phyloP scores from a whole-genome alignment of 2,329 filamentous ascomycete species.

The Arthrocladium fulminans region DNA sequence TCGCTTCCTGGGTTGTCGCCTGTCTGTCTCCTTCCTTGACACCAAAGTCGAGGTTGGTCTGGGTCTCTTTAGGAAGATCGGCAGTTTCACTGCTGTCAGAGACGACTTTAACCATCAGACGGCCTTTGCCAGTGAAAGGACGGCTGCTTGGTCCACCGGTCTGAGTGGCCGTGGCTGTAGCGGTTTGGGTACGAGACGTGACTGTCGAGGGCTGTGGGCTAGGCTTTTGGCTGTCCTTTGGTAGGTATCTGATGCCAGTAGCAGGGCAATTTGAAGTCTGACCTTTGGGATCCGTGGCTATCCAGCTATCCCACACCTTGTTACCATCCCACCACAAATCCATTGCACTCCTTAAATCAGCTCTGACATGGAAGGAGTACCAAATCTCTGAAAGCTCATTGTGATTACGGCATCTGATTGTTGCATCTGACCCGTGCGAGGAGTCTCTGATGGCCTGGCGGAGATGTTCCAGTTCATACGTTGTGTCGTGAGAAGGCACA shows the following conservation, averaged over 20 bases:
- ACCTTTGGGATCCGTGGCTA: slow-evolving; percentile 36
- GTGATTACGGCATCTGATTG: slow-evolving; percentile 50
- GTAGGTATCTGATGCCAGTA: slow-evolving; percentile 55
- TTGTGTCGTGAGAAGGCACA: slow-evolving; percentile 42
- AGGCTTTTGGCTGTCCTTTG: slow-evolving; percentile 38
- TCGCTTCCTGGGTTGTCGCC: slow-evolving; percentile 26
- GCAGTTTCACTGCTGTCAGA: not conserved
- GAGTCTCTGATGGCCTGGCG: slow-evolving; percentile 49
- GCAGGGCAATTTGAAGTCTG: slow-evolving; percentile 54
- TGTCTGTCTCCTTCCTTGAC: not conserved
- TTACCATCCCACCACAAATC: slow-evolving; percentile 39
- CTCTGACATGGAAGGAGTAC: slow-evolving; percentile 56
- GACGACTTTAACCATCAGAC: slow-evolving; percentile 43
- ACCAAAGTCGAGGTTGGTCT: not conserved
- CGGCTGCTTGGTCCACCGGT: slow-evolving; percentile 29
- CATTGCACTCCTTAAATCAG: slow-evolving; percentile 31
- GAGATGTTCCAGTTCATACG: slow-evolving; percentile 53
- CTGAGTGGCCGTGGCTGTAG: slow-evolving; percentile 27
- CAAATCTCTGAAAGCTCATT: slow-evolving; percentile 46
- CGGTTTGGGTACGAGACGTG: slow-evolving; percentile 28
- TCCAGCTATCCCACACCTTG: slow-evolving; percentile 38
- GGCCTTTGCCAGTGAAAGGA: slow-evolving; percentile 51
- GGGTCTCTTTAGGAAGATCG: not conserved
- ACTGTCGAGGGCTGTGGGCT: slow-evolving; percentile 15
- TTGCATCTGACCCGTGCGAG: slow-evolving; percentile 46